Percentiles rank a stretch among this genome's conserved stretches.
Evolutionary conservation across 1,139 yeast species (phyloP).

Genomic region (Meyerozyma athensensis): DNA sequence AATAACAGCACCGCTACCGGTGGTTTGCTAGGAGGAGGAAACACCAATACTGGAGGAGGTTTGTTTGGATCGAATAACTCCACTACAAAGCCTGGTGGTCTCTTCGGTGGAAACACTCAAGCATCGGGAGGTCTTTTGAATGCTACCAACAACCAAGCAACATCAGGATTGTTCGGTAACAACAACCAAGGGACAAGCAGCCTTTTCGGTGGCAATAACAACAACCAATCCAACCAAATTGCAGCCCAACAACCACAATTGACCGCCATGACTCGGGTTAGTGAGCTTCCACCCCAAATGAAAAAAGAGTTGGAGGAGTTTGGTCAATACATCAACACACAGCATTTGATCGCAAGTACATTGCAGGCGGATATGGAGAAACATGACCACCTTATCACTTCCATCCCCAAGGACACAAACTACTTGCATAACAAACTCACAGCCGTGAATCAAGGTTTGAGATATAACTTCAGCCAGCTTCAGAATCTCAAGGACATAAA

Average conservation of each 20-base stretch:
- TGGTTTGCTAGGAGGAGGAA: constrained; percentile 12
- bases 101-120: constrained; percentile 6
- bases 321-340: constrained; percentile 79
- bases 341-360: constrained; percentile 77
- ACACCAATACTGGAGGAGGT: background rate
- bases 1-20: constrained; percentile 6
- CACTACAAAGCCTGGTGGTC: constrained; percentile 6
- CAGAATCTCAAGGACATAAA: constrained; percentile 34
- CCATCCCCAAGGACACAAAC: constrained; percentile 82
- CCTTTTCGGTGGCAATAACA: constrained; percentile 6
- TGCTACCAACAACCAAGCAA: constrained; percentile 2
- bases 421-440: constrained; percentile 60
- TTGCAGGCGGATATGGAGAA: constrained; percentile 58
- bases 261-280: constrained; percentile 82
- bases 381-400: constrained; percentile 66
- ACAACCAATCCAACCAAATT: constrained; percentile 4
- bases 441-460: constrained; percentile 65
- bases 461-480: constrained; percentile 36
- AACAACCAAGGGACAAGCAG: constrained; percentile 8
- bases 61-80: background rate
- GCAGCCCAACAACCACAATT: constrained; percentile 39
- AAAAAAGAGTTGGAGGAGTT: constrained; percentile 71
- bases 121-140: background rate
- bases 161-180: constrained; percentile 6
- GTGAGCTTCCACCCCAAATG: constrained; percentile 76